These are phyloP conservation scores for Lachnellula subtilissima DNA, from an alignment of 2,329 filamentous ascomycete genomes.

Conservation along the genomic window DNA sequence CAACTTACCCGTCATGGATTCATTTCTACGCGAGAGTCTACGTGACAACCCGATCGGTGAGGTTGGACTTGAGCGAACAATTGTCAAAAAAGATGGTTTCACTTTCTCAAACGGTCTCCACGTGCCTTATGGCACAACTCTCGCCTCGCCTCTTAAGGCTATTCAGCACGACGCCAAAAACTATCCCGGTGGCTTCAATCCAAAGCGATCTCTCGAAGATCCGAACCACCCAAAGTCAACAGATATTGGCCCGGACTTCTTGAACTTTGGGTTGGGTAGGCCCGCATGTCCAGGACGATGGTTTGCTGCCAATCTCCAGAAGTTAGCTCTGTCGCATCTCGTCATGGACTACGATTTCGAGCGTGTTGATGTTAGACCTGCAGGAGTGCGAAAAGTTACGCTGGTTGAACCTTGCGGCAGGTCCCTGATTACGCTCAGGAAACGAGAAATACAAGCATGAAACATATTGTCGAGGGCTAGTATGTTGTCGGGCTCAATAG, in stretches of 20 bases:
- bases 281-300: slow-evolving; percentile 1
- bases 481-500: no score
- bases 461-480: not conserved
- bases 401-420: not conserved
- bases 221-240: not conserved
- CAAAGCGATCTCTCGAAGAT: not conserved
- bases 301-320: slow-evolving; percentile 2
- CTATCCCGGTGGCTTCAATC: not conserved
- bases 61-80: not conserved
- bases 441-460: not conserved
- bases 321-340: slow-evolving; percentile 1
- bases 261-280: slow-evolving; percentile 2
- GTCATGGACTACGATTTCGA: slow-evolving; percentile 2
- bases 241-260: not conserved
- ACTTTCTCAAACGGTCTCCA: not conserved
- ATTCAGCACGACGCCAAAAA: not conserved
- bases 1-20: not conserved
- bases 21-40: not conserved
- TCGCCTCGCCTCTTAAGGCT: not conserved
- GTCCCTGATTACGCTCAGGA: not conserved
- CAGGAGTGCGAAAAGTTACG: not conserved
- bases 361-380: not conserved
- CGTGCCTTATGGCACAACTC: not conserved
- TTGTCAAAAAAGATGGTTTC: not conserved
- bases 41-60: not conserved